Conservation (phyloP, 768 basidiomycete species). For the Suillus brevipes region DNA sequence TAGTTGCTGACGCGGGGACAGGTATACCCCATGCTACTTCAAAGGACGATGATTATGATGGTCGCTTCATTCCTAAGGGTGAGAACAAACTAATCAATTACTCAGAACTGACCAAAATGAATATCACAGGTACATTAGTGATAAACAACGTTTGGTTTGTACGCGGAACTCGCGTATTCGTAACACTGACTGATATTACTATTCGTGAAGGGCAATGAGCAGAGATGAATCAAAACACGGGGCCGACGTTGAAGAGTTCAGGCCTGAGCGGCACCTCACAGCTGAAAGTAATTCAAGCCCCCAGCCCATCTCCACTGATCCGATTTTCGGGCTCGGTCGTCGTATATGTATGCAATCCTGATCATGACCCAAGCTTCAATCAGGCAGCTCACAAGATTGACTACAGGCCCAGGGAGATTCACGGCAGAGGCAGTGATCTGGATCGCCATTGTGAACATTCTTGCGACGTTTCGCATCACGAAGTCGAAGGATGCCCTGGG, state of each 20-base stretch:
- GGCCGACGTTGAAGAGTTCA: slow-evolving; percentile 23
- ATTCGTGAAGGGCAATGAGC: slow-evolving; percentile 22
- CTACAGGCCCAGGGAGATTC: slow-evolving; percentile 24
- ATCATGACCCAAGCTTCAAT: not conserved
- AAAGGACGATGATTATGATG: slow-evolving; percentile 27
- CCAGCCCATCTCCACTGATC: slow-evolving; percentile 16
- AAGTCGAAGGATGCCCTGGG: slow-evolving; percentile 25
- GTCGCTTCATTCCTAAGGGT: slow-evolving; percentile 45
- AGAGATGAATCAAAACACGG: slow-evolving; percentile 19
- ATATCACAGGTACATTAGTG: slow-evolving; percentile 27
- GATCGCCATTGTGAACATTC: slow-evolving; percentile 23
- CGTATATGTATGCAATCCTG: slow-evolving; percentile 22
- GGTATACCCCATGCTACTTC: slow-evolving; percentile 28
- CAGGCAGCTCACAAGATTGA: not conserved
- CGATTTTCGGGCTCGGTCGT: slow-evolving; percentile 27
- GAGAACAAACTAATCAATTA: not conserved
- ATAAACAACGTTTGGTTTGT: slow-evolving; percentile 37
- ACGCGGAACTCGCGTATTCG: not conserved
- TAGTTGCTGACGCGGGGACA: slow-evolving; percentile 3
- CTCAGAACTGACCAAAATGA: not conserved
- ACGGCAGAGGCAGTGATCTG: slow-evolving; percentile 24
- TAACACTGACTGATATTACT: not conserved
- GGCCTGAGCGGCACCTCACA: slow-evolving; percentile 27
- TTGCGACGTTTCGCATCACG: slow-evolving; percentile 21
- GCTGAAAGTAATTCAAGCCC: not conserved